Evolutionary conservation across 768 basidiomycete species (phyloP).

Genomic region (Suillus hirtellus): DNA sequence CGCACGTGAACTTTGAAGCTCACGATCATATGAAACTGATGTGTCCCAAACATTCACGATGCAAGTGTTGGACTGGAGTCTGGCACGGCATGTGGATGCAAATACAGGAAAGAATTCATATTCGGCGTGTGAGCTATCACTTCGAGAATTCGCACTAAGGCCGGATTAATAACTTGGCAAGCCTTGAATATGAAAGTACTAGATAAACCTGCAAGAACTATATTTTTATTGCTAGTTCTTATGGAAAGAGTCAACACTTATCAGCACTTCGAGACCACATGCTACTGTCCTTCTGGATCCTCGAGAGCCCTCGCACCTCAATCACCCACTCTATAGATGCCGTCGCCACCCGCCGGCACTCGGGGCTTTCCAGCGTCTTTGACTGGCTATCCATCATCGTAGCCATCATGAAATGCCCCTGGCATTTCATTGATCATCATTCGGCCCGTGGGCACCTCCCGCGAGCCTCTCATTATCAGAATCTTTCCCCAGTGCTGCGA

Average conservation of each 20-base stretch:
- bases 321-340: slow-evolving; percentile 54
- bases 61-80: too few relatives aligned
- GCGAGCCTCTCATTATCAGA: slow-evolving; percentile 64
- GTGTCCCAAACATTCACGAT: neutral
- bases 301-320: slow-evolving; percentile 35
- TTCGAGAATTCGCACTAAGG: neutral
- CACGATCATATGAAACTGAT: neutral
- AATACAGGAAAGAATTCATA: slow-evolving; percentile 19
- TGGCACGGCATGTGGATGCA: slow-evolving; percentile 21
- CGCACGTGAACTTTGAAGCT: neutral
- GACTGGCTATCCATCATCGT: slow-evolving; percentile 81
- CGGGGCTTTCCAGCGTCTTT: slow-evolving; percentile 60
- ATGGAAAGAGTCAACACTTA: neutral
- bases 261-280: neutral
- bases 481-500: slow-evolving; percentile 33
- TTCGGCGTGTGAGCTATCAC: neutral
- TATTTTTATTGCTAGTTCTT: neutral
- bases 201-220: neutral
- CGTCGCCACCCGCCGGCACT: slow-evolving; percentile 51
- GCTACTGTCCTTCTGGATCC: neutral
- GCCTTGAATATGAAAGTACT: neutral
- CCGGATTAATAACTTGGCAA: neutral
- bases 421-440: slow-evolving; percentile 49
- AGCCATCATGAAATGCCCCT: slow-evolving; percentile 83
- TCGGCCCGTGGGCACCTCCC: slow-evolving; percentile 56